Evolutionary conservation across 2,329 filamentous ascomycete genomes (phyloP).

Genomic region (Gliomastix tumulicola): DNA sequence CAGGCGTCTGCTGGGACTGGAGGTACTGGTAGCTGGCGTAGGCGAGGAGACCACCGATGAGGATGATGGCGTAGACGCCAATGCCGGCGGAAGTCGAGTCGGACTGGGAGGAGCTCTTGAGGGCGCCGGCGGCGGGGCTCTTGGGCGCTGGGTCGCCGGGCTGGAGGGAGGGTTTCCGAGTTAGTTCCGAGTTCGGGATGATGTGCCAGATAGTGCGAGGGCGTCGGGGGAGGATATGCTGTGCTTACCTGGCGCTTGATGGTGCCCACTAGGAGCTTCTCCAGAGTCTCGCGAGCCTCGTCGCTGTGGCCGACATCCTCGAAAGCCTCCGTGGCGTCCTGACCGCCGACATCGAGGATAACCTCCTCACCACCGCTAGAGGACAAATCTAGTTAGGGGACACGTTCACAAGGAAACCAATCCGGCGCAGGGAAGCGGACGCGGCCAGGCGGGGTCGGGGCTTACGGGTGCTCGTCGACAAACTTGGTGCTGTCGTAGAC

Average conservation of each 20-base stretch:
- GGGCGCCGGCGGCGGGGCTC: constrained; percentile 37
- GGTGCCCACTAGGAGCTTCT: constrained; percentile 64
- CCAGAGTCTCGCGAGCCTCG: constrained; percentile 91
- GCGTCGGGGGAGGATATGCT: background rate
- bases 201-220: background rate
- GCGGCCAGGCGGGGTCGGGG: no score
- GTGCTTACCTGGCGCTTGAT: constrained; percentile 72
- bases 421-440: no score
- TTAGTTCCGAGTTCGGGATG: background rate
- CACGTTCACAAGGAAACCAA: no score
- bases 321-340: constrained; percentile 96
- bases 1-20: no score
- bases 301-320: constrained; percentile 99
- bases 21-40: constrained; percentile 85
- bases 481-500: constrained; percentile 88
- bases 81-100: constrained; percentile 59
- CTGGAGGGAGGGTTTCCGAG: constrained; percentile 34
- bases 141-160: constrained; percentile 73
- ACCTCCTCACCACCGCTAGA: constrained; percentile 95
- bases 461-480: constrained; percentile 91
- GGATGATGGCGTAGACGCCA: constrained; percentile 72
- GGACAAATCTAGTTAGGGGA: background rate
- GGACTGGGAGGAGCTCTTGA: constrained; percentile 39
- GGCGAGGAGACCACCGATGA: constrained; percentile 69
- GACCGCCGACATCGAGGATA: constrained; percentile 87